These are phyloP conservation scores for Calycina herbarum DNA, from an alignment of 2,329 filamentous ascomycete species.

Conservation along the genomic window DNA sequence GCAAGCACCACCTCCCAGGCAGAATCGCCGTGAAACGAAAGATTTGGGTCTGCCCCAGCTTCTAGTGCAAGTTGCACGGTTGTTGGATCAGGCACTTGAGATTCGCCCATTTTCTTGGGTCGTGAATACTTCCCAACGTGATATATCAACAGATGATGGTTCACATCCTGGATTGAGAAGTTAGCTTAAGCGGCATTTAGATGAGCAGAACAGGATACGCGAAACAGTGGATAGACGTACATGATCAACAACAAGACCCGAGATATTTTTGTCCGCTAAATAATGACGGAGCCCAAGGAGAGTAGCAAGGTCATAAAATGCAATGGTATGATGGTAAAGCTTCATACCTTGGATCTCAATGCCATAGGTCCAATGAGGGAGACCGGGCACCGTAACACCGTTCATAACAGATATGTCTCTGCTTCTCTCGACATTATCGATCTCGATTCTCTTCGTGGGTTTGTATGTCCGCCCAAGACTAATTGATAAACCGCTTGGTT, in stretches of 20 bases:
- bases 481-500: background rate
- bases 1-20: conserved; percentile 13
- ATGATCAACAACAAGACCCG: conserved; percentile 11
- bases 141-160: conserved; percentile 12
- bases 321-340: conserved; percentile 2
- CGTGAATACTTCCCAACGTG: conserved; percentile 8
- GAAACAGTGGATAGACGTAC: background rate
- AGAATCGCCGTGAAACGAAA: conserved; percentile 3
- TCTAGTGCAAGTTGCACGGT: background rate
- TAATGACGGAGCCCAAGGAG: conserved; percentile 6
- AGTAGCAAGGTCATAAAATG: conserved; percentile 14
- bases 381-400: background rate
- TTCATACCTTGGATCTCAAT: conserved; percentile 6
- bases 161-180: conserved; percentile 7
- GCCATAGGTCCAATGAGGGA: conserved; percentile 12
- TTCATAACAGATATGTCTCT: background rate
- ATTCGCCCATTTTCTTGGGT: conserved; percentile 1
- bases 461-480: background rate
- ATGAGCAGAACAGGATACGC: background rate
- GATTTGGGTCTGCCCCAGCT: conserved; percentile 13
- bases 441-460: conserved; percentile 5
- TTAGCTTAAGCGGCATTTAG: background rate
- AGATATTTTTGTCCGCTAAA: conserved; percentile 6
- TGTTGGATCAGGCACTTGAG: conserved; percentile 11
- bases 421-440: background rate